Conservation (phyloP, 2,329 filamentous ascomycete species). For the Leptodontidium sp. region DNA sequence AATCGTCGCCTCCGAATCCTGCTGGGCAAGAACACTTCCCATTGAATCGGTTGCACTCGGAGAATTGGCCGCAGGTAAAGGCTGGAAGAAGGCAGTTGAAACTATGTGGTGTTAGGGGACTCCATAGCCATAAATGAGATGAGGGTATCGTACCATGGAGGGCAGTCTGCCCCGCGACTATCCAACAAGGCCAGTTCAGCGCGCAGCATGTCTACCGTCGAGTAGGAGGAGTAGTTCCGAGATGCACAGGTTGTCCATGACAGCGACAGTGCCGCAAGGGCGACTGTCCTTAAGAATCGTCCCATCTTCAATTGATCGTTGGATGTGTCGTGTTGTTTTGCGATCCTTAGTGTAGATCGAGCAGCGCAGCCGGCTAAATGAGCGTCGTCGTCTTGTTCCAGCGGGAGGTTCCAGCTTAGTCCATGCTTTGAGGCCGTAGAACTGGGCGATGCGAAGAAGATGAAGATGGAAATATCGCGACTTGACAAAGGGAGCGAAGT, state of each 20-base stretch:
- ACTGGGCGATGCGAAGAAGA: not conserved
- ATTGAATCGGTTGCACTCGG: slow-evolving; percentile 86
- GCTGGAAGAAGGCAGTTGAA: slow-evolving; percentile 98
- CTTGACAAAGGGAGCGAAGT: not conserved
- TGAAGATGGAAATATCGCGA: not conserved
- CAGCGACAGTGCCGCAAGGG: slow-evolving; percentile 49
- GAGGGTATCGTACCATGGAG: slow-evolving; percentile 69
- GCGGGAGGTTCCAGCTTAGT: slow-evolving; percentile 17
- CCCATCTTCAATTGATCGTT: slow-evolving; percentile 37
- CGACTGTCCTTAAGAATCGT: slow-evolving; percentile 36
- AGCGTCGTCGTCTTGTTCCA: slow-evolving; percentile 16
- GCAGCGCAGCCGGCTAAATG: slow-evolving; percentile 31
- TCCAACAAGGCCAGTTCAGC: slow-evolving; percentile 75
- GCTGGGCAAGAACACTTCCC: slow-evolving; percentile 93
- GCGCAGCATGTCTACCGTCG: slow-evolving; percentile 66
- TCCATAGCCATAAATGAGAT: slow-evolving; percentile 15
- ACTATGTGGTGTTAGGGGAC: slow-evolving; percentile 55
- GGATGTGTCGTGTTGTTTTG: slow-evolving; percentile 19
- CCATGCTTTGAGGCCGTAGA: slow-evolving; percentile 1
- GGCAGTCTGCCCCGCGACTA: slow-evolving; percentile 78
- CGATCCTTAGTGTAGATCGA: slow-evolving; percentile 28
- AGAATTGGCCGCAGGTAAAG: slow-evolving; percentile 90
- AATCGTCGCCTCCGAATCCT: slow-evolving; percentile 95
- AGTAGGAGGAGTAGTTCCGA: slow-evolving; percentile 60
- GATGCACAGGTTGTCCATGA: slow-evolving; percentile 50